Percentiles rank a stretch among this genome's conserved stretches.
Conservation (phyloP, 1,139 yeast genomes). For the Debaryomycetaceae sp. region DNA sequence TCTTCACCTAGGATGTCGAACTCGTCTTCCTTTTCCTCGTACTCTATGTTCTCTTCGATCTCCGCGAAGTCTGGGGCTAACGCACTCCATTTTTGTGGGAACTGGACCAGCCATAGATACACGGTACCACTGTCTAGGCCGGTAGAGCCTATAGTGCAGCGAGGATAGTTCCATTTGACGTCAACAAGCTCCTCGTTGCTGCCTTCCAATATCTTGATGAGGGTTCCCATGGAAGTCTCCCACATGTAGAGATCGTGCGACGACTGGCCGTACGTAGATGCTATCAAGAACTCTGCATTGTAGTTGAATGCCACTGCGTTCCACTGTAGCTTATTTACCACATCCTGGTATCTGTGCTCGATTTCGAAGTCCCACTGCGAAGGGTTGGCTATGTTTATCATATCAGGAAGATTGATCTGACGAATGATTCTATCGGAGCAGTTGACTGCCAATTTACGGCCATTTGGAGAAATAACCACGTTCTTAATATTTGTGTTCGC, state of each 20-base stretch:
- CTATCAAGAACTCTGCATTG: constrained; percentile 81
- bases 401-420: constrained; percentile 58
- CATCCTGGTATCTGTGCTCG: constrained; percentile 86
- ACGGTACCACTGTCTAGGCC: constrained; percentile 85
- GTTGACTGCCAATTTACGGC: constrained; percentile 70
- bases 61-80: constrained; percentile 96
- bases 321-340: constrained; percentile 88
- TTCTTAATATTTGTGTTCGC: constrained; percentile 73
- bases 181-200: constrained; percentile 85
- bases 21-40: constrained; percentile 87
- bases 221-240: constrained; percentile 87
- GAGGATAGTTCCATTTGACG: constrained; percentile 78
- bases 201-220: constrained; percentile 87
- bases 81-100: constrained; percentile 96
- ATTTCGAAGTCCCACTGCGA: constrained; percentile 58
- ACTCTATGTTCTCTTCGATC: constrained; percentile 86
- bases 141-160: constrained; percentile 79
- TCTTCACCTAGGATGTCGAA: constrained; percentile 77
- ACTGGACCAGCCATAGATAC: constrained; percentile 77
- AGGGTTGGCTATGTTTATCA: constrained; percentile 26
- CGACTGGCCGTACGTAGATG: constrained; percentile 82
- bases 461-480: constrained; percentile 61
- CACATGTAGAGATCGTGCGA: constrained; percentile 88
- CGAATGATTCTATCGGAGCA: constrained; percentile 82
- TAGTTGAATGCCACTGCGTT: constrained; percentile 74